Evolutionary conservation across 768 basidiomycete genomes (phyloP), one percentile per base, ranked within the genome.

Genomic region (Auriscalpium vulgare): DNA sequence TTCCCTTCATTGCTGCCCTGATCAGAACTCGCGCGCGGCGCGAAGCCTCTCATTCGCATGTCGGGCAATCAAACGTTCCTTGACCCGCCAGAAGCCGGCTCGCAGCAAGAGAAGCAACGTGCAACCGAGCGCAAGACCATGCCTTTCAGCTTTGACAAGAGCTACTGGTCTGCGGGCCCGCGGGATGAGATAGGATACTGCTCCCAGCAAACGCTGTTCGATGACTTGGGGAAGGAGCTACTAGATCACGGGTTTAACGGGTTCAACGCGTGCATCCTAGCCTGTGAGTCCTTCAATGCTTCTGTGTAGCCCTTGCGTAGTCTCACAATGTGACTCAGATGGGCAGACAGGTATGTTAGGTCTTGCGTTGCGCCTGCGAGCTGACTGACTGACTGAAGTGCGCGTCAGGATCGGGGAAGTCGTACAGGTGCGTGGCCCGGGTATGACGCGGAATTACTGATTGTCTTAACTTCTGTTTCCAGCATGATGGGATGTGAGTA

Each of bases 231-330:
- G 45, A 88, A 87, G 71, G 95, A 97, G 66, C 72, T 99, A 52
- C 75, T 99, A 63, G 91, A 98, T 69, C 95, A 98, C 69, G 87
- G 91, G 45, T 98, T 99, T 73, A 75, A 88, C 37, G 95, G 95
- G 34, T 98, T 97, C 73, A 97, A 98, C 78, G 91, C 94, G 49
- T 97, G 94, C 80, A 97, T 99, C 72, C 80, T 99, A 68, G 95
- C 97, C 71, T 98, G 95, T 97, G 73, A 80, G 95, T 86, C 8
- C 11, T 58, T 23, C 37, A 57, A 50, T 46, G 60, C 53, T 55
- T 63, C 35, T 63, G 50, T 37, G 16, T 17, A 16, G 36, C 21
- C 37, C 63, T 13, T 6, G 8, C 50, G 51, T 60, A 51, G 55
- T 35, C 17, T n/a, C 0, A 19, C 5, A 10, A 7, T 17, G 16